Percentiles rank a stretch among this genome's conserved stretches.
Evolutionary conservation across 225 moss, liverwort and hornwort genomes (phyloP).

Genomic region (Marchantia polymorpha): DNA sequence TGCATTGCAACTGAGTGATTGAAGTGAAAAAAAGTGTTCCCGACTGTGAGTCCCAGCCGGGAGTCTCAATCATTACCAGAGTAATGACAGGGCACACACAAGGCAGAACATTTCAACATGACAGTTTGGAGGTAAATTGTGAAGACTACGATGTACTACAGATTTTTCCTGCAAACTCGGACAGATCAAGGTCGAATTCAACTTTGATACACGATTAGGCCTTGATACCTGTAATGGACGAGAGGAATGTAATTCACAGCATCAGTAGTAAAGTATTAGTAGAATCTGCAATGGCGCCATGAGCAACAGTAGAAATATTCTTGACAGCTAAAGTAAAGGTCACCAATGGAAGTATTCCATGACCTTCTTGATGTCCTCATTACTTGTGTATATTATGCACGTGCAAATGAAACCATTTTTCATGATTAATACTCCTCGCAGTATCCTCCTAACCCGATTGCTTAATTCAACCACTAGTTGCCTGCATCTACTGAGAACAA

Average conservation of each 20-base stretch:
- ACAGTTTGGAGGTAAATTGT: background rate
- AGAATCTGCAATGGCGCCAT: background rate
- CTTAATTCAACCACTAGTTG: no score
- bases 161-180: no score
- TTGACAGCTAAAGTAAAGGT: no score
- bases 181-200: background rate
- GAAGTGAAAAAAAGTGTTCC: background rate
- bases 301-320: background rate
- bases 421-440: no score
- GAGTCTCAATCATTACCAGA: background rate
- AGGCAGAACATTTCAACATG: background rate
- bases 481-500: no score
- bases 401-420: no score
- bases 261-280: background rate
- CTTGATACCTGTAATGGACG: background rate
- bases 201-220: background rate
- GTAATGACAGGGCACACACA: background rate
- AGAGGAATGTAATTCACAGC: background rate
- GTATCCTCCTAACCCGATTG: no score
- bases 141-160: background rate
- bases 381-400: no score
- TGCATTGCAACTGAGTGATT: background rate
- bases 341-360: no score
- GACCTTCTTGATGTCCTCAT: no score
- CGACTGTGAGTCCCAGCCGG: background rate